A percentile compares a stretch with the other conserved stretches of the same genome.
These are phyloP conservation scores for Wickerhamomyces ciferrii DNA, from an alignment of 805 yeast species.

Conservation along the genomic window DNA sequence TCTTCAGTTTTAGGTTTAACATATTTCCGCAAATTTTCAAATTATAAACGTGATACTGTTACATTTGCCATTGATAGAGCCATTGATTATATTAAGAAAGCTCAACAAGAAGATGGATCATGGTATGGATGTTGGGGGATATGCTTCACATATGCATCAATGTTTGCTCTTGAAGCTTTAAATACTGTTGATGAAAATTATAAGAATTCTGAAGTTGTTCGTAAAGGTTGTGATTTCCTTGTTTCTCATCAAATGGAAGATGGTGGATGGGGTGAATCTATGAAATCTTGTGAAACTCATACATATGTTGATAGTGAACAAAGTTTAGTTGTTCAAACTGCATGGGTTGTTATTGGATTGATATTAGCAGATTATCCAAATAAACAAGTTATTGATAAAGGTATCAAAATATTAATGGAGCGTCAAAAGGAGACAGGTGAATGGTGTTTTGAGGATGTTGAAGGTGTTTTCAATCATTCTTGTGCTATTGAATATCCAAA, in stretches of 20 bases:
- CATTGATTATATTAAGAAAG: slow-evolving; percentile 58
- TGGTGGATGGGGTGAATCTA: slow-evolving; percentile 98
- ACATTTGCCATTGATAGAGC: slow-evolving; percentile 69
- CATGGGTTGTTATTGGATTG: slow-evolving; percentile 88
- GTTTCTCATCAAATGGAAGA: slow-evolving; percentile 70
- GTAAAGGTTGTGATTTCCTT: slow-evolving; percentile 80
- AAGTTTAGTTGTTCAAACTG: slow-evolving; percentile 80
- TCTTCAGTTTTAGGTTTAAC: slow-evolving; percentile 87
- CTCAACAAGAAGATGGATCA: slow-evolving; percentile 79
- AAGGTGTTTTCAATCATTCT: slow-evolving; percentile 95
- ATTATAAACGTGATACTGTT: slow-evolving; percentile 65
- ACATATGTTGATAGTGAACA: slow-evolving; percentile 60
- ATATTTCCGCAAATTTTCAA: slow-evolving; percentile 61
- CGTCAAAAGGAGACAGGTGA: slow-evolving; percentile 76
- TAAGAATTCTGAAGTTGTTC: slow-evolving; percentile 53
- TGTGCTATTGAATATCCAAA: slow-evolving; percentile 95
- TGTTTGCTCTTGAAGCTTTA: slow-evolving; percentile 96
- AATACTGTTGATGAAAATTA: slow-evolving; percentile 63
- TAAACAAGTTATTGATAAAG: slow-evolving; percentile 52
- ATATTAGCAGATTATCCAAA: slow-evolving; percentile 80
- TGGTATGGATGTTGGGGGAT: slow-evolving; percentile 99
- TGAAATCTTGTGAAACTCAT: slow-evolving; percentile 81
- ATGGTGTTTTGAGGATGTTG: slow-evolving; percentile 79
- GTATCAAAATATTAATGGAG: slow-evolving; percentile 54
- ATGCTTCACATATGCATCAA: slow-evolving; percentile 91